Conservation (phyloP, 768 basidiomycete genomes). For the Boletus insuetus region DNA sequence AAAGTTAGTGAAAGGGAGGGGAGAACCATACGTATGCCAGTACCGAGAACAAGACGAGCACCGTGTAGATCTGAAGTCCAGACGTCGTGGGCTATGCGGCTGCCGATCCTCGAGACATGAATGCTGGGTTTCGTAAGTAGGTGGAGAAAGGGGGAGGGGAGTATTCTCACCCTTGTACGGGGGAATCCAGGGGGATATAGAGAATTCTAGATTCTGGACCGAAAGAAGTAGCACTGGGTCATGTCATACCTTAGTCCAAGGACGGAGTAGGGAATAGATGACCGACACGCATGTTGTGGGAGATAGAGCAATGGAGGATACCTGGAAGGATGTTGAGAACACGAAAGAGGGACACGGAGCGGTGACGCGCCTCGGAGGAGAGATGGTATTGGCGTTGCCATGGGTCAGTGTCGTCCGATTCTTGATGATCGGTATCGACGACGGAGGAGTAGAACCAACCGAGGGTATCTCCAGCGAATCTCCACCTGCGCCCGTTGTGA, state of each 20-base stretch:
- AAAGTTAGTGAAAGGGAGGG: not conserved
- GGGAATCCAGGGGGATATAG: constrained; percentile 41
- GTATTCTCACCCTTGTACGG: constrained; percentile 37
- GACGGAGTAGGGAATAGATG: not conserved
- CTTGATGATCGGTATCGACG: constrained; percentile 7
- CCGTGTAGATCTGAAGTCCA: constrained; percentile 53
- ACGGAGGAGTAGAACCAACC: constrained; percentile 50
- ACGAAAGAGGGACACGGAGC: not conserved
- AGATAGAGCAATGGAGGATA: constrained; percentile 51
- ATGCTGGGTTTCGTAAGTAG: constrained; percentile 7
- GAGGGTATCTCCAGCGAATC: constrained; percentile 48
- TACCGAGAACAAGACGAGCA: constrained; percentile 54
- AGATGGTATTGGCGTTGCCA: constrained; percentile 48
- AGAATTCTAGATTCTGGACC: constrained; percentile 51
- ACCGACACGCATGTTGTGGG: constrained; percentile 50
- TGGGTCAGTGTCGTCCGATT: constrained; percentile 1
- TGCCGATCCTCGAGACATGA: constrained; percentile 30
- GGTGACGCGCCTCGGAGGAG: constrained; percentile 19
- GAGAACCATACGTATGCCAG: not conserved
- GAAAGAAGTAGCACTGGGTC: constrained; percentile 52
- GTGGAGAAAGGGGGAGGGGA: not conserved
- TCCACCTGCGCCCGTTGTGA: constrained; percentile 31
- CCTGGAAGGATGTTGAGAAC: constrained; percentile 29
- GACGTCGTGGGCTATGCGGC: constrained; percentile 49
- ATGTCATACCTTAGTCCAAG: constrained; percentile 15